These are phyloP conservation scores for Candolleomyces eurysporus DNA, from an alignment of 768 basidiomycete genomes.

Conservation along the genomic window DNA sequence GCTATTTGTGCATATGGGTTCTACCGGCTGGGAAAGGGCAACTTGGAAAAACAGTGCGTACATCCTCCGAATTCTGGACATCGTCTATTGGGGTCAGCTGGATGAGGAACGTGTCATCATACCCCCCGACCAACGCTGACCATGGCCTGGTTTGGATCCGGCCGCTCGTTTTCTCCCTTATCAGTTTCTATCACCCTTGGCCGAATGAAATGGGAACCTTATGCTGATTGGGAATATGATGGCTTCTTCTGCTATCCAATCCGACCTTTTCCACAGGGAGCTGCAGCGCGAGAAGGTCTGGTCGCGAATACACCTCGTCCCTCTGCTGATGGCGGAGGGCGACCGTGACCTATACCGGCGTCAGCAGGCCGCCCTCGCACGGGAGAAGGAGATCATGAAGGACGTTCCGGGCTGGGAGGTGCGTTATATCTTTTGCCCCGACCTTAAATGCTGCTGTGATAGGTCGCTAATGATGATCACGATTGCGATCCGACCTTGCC, in stretches of 20 bases:
- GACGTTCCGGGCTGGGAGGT: conserved; percentile 95
- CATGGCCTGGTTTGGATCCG: conserved; percentile 67
- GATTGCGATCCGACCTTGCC: conserved; percentile 17
- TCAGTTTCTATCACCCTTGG: conserved; percentile 31
- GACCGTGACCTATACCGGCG: conserved; percentile 89
- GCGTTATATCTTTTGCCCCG: conserved; percentile 30
- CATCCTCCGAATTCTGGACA: conserved; percentile 8
- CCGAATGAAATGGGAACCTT: conserved; percentile 34
- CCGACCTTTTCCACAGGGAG: conserved; percentile 63
- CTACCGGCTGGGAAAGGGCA: conserved; percentile 87
- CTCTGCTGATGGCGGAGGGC: conserved; percentile 87
- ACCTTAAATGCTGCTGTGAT: conserved; percentile 7
- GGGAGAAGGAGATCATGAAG: conserved; percentile 93
- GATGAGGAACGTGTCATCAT: conserved; percentile 63
- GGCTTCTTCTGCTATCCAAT: conserved; percentile 34
- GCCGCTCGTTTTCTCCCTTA: conserved; percentile 43
- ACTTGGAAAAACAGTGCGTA: conserved; percentile 88
- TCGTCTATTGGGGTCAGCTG: conserved; percentile 47
- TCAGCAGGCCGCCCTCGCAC: conserved; percentile 66
- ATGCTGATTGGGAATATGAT: conserved; percentile 34
- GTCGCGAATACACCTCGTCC: conserved; percentile 94
- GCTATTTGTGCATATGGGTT: conserved; percentile 89
- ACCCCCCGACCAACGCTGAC: conserved; percentile 64
- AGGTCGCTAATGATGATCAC: conserved; percentile 18
- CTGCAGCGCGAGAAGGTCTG: conserved; percentile 89